Base-by-base conservation (phyloP, 768 basidiomycete species). In the Lyophyllum semitale region DNA sequence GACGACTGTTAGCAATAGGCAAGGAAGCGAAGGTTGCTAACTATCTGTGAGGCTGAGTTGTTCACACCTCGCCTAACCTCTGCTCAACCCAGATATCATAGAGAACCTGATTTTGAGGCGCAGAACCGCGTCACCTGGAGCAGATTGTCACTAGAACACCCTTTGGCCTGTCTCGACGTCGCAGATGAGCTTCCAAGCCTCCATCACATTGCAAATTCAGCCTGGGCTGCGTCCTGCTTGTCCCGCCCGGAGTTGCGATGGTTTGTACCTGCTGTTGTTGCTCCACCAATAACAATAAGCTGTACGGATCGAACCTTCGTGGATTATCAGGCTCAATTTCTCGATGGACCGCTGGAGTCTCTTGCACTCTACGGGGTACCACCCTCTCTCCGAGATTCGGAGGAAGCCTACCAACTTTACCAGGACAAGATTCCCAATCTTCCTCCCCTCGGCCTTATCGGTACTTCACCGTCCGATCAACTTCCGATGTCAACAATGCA, bases 321-420 rank as follows among this genome's bases (percentile, higher is more conserved):
- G 29, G 91, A 96, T 65, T 75, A 77, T 35, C 87, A 91, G 71
- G 69, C 77, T 27, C 74, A 77, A 23, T 50, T 84, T 15, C 67
- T 82, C 4, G 88, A 88, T 44, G 89, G 86, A 38, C 86, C 91
- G n/a, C 56, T 86, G 47, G 88, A 93, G 70, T 80, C 87, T 0
- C 71, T 91, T 37, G 87, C 87, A 1, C 62, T 98, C 38, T 98
- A 91, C 66, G 97, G 97, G 22, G 67, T 95, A n/a, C 84, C 94
- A 0, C 81, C 82, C 9, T 75, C 81, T 44, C 68, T 89, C 43
- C 77, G 77, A 56, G 85, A 95, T 54, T 85, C 83, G 8, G 77
- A 78, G 15, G 63, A 69, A 17, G 79, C 84, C 18, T 81, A 81
- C 40, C 63, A 66, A 7, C 66, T 63, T 23, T 88, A 84, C 58